Base-by-base conservation (phyloP, 164 flowering plant genomes). In the Cinnamomum micranthum region DNA sequence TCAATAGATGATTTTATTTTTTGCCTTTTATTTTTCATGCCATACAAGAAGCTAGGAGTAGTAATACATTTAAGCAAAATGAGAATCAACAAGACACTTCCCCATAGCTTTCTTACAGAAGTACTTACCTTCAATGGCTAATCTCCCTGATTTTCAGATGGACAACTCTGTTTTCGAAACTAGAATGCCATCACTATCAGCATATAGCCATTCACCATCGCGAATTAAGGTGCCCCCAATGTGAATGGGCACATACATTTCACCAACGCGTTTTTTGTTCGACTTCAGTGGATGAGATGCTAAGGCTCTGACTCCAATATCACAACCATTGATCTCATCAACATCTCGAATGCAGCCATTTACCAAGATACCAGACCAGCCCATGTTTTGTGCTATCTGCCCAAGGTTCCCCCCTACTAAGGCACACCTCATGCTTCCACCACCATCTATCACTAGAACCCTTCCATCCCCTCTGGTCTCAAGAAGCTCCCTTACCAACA, bases 121-220 rank as follows among this genome's bases (percentile, higher is more conserved):
- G 47, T 41, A 41, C 47, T 7, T 41, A 41, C 47, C 47, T 41
- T 41, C 47, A 41, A 9, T 41, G 47, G 47, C 11, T 41, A 6
- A 41, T 41, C 47, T 41, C 47, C 47, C 10, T 55, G n/a, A 55
- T 5, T 15, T 20, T 55, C 69, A 88, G 70, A 87, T 83, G 23
- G 89, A 82, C 47, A 88, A 72, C 74, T 88, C 91, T 0, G 80
- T 68, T 65, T 64, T 76, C 28, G 89, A 85, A 47, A 87, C 67
- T 67, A 88, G 83, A 66, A 88, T 88, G 4, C 91, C 88, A 76
- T 88, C 89, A 14, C 88, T 87, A 74, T 87, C 91, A 11, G 91
- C 91, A 79, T 88, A 87, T 28, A 88, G 84, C 89, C 89, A 87
- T 70, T 88, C 89, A 14, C 91, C 88, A 80, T 88, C 89, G 52